phyloP scores from a whole-genome alignment of 805 yeast genomes.

The Cyberlindnera veronae region DNA sequence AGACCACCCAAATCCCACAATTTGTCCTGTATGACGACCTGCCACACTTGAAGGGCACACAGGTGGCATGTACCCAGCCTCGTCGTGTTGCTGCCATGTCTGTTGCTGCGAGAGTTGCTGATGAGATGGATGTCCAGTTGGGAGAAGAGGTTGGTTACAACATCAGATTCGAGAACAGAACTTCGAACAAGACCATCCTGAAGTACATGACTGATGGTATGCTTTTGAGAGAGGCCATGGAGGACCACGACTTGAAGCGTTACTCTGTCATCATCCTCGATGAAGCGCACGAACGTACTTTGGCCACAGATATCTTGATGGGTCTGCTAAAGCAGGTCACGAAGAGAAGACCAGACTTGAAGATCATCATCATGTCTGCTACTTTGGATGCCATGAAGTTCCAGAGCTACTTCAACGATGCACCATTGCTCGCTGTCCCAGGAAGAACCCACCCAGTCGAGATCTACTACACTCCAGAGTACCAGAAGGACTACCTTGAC shows the following conservation, averaged over 20 bases:
- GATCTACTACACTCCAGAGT: constrained; percentile 94
- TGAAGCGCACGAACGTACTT: constrained; percentile 97
- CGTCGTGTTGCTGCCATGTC: constrained; percentile 99
- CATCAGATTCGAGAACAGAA: constrained; percentile 89
- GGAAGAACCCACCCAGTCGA: constrained; percentile 98
- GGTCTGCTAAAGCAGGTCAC: constrained; percentile 86
- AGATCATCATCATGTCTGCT: constrained; percentile 95
- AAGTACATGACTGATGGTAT: constrained; percentile 99
- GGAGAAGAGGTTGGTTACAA: constrained; percentile 96
- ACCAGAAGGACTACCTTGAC: constrained; percentile 90
- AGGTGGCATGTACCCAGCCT: constrained; percentile 95
- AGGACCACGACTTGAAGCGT: constrained; percentile 74
- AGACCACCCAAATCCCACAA: constrained; percentile 97
- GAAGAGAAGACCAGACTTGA: constrained; percentile 77
- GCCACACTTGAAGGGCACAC: constrained; percentile 80
- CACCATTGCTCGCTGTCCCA: constrained; percentile 94
- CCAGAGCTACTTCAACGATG: constrained; percentile 82
- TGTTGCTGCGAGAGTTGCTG: constrained; percentile 95
- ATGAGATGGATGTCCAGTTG: constrained; percentile 89
- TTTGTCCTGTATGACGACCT: constrained; percentile 87
- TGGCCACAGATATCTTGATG: constrained; percentile 95
- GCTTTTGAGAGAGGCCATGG: constrained; percentile 96
- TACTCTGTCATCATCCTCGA: constrained; percentile 91
- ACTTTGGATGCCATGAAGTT: constrained; percentile 96
- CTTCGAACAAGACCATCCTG: constrained; percentile 73